Base-by-base conservation (phyloP, 1,139 yeast genomes). In the Pneumocystis jirovecii region DNA sequence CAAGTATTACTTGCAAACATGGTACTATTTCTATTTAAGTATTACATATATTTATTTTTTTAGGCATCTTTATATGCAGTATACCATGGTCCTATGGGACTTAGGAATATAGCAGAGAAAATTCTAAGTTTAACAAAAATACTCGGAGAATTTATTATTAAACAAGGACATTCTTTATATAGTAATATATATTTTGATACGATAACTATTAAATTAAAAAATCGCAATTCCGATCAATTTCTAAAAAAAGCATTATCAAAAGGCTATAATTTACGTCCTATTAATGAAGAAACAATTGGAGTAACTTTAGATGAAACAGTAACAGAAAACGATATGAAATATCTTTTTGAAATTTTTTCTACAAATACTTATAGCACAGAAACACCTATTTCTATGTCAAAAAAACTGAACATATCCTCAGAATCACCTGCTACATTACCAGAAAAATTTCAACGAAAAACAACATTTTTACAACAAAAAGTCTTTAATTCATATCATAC, bases 1-100 rank as follows among this genome's bases (percentile, higher is more conserved):
- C 97, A 93, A 79, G 97, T 97, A 29, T 80, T 93, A 68, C 80
- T 93, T 70, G 98, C 98, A 56, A 93, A 93, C 76, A 90, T 93
- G 80, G 84, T 50, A 50, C 25, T 50, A 21, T 50, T 29, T 3
- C n/a, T 50, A 50, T 50, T 50, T 50, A 25, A 15, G 25, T 50
- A 25, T 50, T 15, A 50, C 19, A 44, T 25, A 50, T 50, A 50
- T 50, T 50, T 44, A 44, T 44, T 44, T 44, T 42, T 44, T 44
- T 44, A 44, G 56, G 56, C 56, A 19, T 44, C 56, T 19, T 19
- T 44, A 44, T 44, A 44, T 44, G 97, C 95, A 10, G 96, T 93
- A 59, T 93, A 90, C 78, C 98, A 93, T 73, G 98, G 98, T 59
- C 95, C 96, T 42, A 81, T 86, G 71, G 97, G 97, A n/a, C 81